phyloP scores from a whole-genome alignment of 176 grass and related monocot species.

The Rhynchospora breviuscula region DNA sequence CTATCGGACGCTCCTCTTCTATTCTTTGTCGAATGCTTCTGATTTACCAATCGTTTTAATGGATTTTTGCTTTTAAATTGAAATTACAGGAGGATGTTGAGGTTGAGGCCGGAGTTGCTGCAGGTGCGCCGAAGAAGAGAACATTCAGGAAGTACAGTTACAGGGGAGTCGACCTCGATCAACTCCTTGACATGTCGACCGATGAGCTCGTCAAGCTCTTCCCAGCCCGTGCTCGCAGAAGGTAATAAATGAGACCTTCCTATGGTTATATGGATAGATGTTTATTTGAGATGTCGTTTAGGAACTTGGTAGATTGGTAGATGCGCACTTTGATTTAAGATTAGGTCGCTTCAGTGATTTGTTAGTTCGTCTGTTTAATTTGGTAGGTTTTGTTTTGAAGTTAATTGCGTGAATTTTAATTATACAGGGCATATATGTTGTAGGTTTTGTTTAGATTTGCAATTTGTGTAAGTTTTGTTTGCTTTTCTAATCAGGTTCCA shows the following conservation, averaged over 20 bases:
- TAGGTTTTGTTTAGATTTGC: not conserved
- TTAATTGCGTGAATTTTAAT: not conserved
- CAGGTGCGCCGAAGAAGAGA: constrained; percentile 79
- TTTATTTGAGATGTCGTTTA: not conserved
- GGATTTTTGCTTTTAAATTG: not conserved
- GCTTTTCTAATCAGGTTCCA: constrained; percentile 46
- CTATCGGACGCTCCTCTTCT: not conserved
- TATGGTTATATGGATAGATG: not conserved
- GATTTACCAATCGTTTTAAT: not conserved
- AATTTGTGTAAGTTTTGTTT: not conserved
- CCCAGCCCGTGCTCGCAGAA: constrained; percentile 68
- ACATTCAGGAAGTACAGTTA: constrained; percentile 97
- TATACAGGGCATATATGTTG: not conserved
- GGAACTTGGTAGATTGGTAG: too few relatives aligned
- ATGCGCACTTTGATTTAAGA: not conserved
- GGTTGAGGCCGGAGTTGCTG: constrained; percentile 39
- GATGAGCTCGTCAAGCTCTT: constrained; percentile 93
- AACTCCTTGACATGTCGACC: constrained; percentile 92
- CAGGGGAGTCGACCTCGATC: constrained; percentile 91
- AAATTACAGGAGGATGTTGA: constrained; percentile 66
- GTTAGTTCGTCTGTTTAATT: not conserved
- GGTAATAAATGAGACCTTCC: constrained; percentile 19
- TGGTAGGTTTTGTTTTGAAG: not conserved
- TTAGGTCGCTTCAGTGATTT: not conserved
- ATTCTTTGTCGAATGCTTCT: not conserved